A percentile compares a stretch with the other conserved stretches of the same genome.
These are phyloP conservation scores for Myriangium duriaei DNA, from an alignment of 2,329 filamentous ascomycete species.

Conservation along the genomic window DNA sequence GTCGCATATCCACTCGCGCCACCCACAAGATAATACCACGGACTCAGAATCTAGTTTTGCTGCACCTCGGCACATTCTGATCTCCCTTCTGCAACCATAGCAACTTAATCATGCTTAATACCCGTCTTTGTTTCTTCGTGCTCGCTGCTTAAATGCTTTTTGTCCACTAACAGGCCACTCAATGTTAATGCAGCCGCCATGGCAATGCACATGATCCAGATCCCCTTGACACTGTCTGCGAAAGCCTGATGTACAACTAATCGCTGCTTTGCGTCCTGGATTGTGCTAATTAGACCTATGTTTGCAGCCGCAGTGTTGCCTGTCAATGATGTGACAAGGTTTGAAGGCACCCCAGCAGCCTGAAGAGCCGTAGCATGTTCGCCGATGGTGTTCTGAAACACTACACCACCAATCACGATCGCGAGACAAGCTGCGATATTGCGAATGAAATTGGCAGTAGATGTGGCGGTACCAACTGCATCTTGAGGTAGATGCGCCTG, in stretches of 20 bases:
- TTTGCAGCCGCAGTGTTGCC: constrained; percentile 36
- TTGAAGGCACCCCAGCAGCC: constrained; percentile 14
- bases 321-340: constrained; percentile 25
- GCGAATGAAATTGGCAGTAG: constrained; percentile 37
- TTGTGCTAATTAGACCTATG: constrained; percentile 29
- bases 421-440: constrained; percentile 35
- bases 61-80: no score
- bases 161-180: constrained; percentile 72
- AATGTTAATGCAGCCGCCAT: constrained; percentile 75
- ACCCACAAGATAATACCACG: no score
- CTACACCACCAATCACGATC: constrained; percentile 37
- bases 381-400: constrained; percentile 36
- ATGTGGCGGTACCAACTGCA: constrained; percentile 40
- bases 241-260: constrained; percentile 33
- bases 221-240: constrained; percentile 36
- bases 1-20: no score
- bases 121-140: constrained; percentile 42
- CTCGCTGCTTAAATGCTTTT: constrained; percentile 33
- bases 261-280: constrained; percentile 28
- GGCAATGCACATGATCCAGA: constrained; percentile 37
- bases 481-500: constrained; percentile 40
- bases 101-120: constrained; percentile 10
- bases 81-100: no score
- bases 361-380: constrained; percentile 8
- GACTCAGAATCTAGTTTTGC: no score